Conservation (phyloP, 2,329 filamentous ascomycete genomes). For the Pestalotiopsis sp. region DNA sequence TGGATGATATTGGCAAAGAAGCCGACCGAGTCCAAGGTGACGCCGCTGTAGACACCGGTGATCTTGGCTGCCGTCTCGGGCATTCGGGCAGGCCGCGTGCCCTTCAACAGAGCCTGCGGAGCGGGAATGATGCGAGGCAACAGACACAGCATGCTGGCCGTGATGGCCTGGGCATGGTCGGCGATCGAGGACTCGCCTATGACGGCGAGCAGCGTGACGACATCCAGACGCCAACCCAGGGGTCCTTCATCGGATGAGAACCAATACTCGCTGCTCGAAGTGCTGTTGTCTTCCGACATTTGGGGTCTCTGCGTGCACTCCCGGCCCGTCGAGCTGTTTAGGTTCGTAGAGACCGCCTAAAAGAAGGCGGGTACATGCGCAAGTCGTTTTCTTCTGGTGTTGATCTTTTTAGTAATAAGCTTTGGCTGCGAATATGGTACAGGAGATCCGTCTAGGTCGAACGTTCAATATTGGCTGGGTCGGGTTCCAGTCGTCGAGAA, state of each 20-base stretch:
- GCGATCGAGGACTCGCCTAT: conserved; percentile 63
- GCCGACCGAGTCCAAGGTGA: conserved; percentile 55
- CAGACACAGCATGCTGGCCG: conserved; percentile 58
- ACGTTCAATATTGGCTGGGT: background rate
- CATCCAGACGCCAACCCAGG: conserved; percentile 58
- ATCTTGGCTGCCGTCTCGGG: conserved; percentile 57
- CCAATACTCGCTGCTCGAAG: conserved; percentile 17
- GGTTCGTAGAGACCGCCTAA: background rate
- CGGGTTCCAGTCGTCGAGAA: background rate
- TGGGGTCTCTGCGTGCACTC: background rate
- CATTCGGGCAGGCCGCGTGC: conserved; percentile 55
- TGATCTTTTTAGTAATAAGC: background rate
- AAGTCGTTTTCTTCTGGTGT: background rate
- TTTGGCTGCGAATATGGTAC: background rate
- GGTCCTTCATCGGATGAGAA: conserved; percentile 38
- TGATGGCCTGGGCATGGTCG: conserved; percentile 60
- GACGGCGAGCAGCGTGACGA: conserved; percentile 64
- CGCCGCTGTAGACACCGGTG: conserved; percentile 61
- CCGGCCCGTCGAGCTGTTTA: background rate
- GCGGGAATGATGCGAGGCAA: conserved; percentile 64
- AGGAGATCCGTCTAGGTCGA: background rate
- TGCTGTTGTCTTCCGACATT: conserved; percentile 24
- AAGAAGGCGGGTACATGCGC: background rate
- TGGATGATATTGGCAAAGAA: conserved; percentile 66
- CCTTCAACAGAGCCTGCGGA: conserved; percentile 63